Evolutionary conservation across 805 yeast genomes (phyloP), one percentile per base, ranked within the genome.

Genomic region (Wickerhamomyces bisporus): DNA sequence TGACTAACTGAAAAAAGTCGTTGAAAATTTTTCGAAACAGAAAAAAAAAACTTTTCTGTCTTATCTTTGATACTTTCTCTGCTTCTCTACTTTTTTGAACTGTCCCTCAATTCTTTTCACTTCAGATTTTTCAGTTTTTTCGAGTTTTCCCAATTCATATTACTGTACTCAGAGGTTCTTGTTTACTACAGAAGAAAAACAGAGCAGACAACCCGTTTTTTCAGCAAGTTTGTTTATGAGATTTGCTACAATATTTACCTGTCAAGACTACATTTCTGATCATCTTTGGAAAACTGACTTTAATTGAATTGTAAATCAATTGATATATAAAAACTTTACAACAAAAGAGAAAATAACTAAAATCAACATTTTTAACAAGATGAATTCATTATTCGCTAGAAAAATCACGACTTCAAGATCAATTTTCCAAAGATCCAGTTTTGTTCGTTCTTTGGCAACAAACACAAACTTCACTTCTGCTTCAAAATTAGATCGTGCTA

Each of bases 401-500:
- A 44, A 47, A 38, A 36, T 41, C 39, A 35, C 48, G 31, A 35
- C 42, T 36, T 17, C 44, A 26, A 45, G 46, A 27, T 46, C 53
- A 28, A 39, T 50, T 42, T 50, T 53, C 55, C 58, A 45, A 44
- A 52, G 52, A 53, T 44, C 54, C 48, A 44, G 41, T 36, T 43
- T 40, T 40, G 42, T 40, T 45, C 52, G 45, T 43, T 50, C 54
- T 42, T 54, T 43, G 46, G 60, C 54, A 25, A 52, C 52, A 20
- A 30, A 34, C 18, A 32, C 49, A 11, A 45, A 37, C 47, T 61
- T 37, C 51, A 61, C 53, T 37, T 52, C 54, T 5, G 19, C 50
- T 12, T 23, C 51, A 6, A 44, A 49, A 30, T 64, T 82, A 35
- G 85, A 81, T 55, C 78, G 94, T 61, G 98, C 98, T 40, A 88